Percentiles rank a stretch among this genome's conserved stretches.
Evolutionary conservation across 176 grass and related monocot species (phyloP).

Genomic region (Typha latifolia): DNA sequence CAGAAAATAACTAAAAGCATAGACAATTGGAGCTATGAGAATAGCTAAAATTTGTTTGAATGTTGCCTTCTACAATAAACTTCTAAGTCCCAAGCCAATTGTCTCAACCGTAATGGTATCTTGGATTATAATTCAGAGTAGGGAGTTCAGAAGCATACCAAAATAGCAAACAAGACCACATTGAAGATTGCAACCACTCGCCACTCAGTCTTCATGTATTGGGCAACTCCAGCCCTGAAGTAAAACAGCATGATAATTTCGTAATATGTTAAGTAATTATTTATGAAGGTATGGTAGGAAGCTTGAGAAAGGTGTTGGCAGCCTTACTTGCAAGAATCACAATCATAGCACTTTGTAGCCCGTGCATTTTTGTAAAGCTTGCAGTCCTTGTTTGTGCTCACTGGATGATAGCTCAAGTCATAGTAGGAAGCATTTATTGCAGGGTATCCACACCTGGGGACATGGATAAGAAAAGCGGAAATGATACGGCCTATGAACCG

Average conservation of each 20-base stretch:
- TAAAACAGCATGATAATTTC: not conserved
- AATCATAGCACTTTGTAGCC: conserved; percentile 71
- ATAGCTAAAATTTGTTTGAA: not conserved
- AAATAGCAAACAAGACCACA: conserved; percentile 65
- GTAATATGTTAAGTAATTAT: conserved; percentile 5
- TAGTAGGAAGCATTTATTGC: conserved; percentile 73
- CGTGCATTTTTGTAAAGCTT: conserved; percentile 70
- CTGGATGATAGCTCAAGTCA: conserved; percentile 77
- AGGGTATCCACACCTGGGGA: conserved; percentile 71
- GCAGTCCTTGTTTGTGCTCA: conserved; percentile 71
- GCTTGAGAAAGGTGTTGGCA: not conserved
- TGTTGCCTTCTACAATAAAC: not conserved
- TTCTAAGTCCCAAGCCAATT: not conserved
- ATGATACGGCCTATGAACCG: too few relatives aligned
- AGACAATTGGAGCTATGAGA: not conserved
- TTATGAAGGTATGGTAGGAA: not conserved
- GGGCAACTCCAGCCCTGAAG: conserved; percentile 84
- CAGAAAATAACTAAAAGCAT: conserved; percentile 1
- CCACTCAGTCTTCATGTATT: conserved; percentile 94
- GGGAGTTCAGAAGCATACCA: conserved; percentile 43
- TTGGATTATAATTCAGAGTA: not conserved
- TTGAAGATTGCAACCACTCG: conserved; percentile 86
- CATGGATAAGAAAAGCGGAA: not conserved
- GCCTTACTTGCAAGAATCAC: conserved; percentile 85
- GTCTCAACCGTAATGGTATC: not conserved